Evolutionary conservation across 495 filamentous ascomycete genomes (phyloP).

Genomic region (Neurospora sublineolata): DNA sequence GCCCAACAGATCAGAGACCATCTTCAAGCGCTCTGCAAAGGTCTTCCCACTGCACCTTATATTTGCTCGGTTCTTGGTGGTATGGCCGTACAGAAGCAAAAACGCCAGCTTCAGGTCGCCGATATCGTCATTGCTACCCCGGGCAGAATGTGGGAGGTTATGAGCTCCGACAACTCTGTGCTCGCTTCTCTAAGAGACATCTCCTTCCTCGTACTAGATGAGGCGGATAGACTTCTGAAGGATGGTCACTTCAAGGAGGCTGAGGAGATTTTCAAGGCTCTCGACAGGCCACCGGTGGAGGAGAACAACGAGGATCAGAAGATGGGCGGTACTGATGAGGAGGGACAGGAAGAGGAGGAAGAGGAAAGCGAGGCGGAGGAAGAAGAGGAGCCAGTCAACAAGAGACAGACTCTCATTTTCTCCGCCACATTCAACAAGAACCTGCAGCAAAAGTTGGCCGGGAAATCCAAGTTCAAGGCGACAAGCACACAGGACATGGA

Average conservation of each 20-base stretch:
- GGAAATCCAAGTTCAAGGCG: slow-evolving; percentile 56
- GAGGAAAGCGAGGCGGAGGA: slow-evolving; percentile 19
- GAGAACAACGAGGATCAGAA: slow-evolving; percentile 2
- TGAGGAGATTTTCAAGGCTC: slow-evolving; percentile 65
- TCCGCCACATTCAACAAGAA: slow-evolving; percentile 90
- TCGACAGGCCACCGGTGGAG: slow-evolving; percentile 41
- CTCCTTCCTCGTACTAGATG: slow-evolving; percentile 79
- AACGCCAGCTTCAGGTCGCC: slow-evolving; percentile 60
- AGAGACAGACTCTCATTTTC: slow-evolving; percentile 87
- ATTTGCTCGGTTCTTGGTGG: slow-evolving; percentile 78
- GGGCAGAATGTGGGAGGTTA: slow-evolving; percentile 86
- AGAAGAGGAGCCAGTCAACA: slow-evolving; percentile 10
- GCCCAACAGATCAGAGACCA: slow-evolving; percentile 83
- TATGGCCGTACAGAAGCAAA: slow-evolving; percentile 83
- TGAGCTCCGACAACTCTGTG: slow-evolving; percentile 47
- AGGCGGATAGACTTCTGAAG: slow-evolving; percentile 85
- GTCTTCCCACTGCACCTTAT: slow-evolving; percentile 52
- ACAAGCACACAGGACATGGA: slow-evolving; percentile 72
- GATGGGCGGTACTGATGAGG: slow-evolving; percentile 32
- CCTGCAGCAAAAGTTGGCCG: slow-evolving; percentile 78
- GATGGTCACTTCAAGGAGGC: slow-evolving; percentile 93
- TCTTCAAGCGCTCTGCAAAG: slow-evolving; percentile 57
- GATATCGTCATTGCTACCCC: slow-evolving; percentile 90
- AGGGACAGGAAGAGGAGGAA: slow-evolving; percentile 26
- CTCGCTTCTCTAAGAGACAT: slow-evolving; percentile 55